A percentile compares a stretch with the other conserved stretches of the same genome.
Evolutionary conservation across 805 yeast species (phyloP).

Genomic region (Tanozyma kutaoensis): DNA sequence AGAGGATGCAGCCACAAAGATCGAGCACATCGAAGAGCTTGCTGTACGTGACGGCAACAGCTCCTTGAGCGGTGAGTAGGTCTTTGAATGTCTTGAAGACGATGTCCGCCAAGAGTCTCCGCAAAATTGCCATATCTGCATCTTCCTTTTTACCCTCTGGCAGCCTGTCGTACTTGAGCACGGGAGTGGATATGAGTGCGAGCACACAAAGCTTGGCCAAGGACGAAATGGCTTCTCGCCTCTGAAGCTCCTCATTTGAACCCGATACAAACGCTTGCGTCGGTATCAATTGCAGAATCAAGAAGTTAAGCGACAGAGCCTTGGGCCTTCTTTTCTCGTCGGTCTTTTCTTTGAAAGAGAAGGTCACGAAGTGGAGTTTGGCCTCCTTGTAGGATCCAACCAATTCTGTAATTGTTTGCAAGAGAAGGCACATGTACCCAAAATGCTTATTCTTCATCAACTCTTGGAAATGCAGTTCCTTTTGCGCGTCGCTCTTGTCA

Average conservation of each 20-base stretch:
- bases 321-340: slow-evolving; percentile 46
- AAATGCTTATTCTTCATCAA: slow-evolving; percentile 39
- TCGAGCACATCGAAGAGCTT: slow-evolving; percentile 42
- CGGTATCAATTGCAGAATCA: slow-evolving; percentile 62
- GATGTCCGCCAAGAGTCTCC: slow-evolving; percentile 63
- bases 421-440: slow-evolving; percentile 52
- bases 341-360: slow-evolving; percentile 39
- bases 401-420: slow-evolving; percentile 58
- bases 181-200: slow-evolving; percentile 47
- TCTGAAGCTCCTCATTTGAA: slow-evolving; percentile 20
- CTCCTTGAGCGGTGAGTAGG: slow-evolving; percentile 28
- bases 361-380: slow-evolving; percentile 72
- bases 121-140: slow-evolving; percentile 56
- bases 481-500: slow-evolving; percentile 2
- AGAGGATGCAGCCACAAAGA: slow-evolving; percentile 30
- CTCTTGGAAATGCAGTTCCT: slow-evolving; percentile 4
- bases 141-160: slow-evolving; percentile 41
- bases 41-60: slow-evolving; percentile 37
- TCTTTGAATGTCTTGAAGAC: slow-evolving; percentile 51
- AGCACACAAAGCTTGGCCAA: slow-evolving; percentile 49
- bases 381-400: slow-evolving; percentile 68
- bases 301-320: slow-evolving; percentile 62
- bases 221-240: slow-evolving; percentile 44
- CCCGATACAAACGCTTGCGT: slow-evolving; percentile 21
- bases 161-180: slow-evolving; percentile 33